Evolutionary conservation across 768 basidiomycete genomes (phyloP), one percentile per base, ranked within the genome.

Genomic region (Mycena galericulata): DNA sequence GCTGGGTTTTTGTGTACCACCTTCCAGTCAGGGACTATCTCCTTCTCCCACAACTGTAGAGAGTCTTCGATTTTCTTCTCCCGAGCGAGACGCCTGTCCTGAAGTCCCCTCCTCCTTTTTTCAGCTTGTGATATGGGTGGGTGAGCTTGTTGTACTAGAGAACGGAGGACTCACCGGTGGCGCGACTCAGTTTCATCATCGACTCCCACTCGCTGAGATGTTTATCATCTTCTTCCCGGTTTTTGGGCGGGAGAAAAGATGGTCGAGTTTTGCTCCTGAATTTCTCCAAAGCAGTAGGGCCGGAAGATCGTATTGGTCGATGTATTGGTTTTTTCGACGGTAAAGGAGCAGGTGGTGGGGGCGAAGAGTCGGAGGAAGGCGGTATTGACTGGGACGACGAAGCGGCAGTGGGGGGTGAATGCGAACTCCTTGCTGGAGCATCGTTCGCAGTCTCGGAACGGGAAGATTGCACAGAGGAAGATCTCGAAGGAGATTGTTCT

Each of bases 201-300:
- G 85, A 79, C 74, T 94, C 88, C 92, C 95, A 96, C 75, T 92
- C 92, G 5, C 90, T 88, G 75, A 95, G 83, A 79, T 97, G 96
- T 72, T 91, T 96, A 53, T 84, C 79, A 75, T 97, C 95, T 78
- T 97, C 95, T 65, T 87, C 76, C 30, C 86, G 86, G 53, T 79
- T 81, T 76, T 97, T 97, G 8, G 95, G 95, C 26, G 96, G 96
- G n/a, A 97, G 83, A 76, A 91, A 91, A 6, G 85, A 79, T 20
- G 93, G 96, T n/a, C 96, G 83, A 0, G 96, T 97, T 78, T 88
- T 91, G 78, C 92, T 95, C 56, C 92, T 81, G 36, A 95, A 90
- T 78, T 90, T 92, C 75, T 96, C 92, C 50, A 97, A 84, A 6
- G 81, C 77, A 72, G 91, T 93, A 12, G 92, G 92, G 22, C 92